Conservation (phyloP, 2,329 filamentous ascomycete genomes). For the Hymenoscyphus fraxineus region DNA sequence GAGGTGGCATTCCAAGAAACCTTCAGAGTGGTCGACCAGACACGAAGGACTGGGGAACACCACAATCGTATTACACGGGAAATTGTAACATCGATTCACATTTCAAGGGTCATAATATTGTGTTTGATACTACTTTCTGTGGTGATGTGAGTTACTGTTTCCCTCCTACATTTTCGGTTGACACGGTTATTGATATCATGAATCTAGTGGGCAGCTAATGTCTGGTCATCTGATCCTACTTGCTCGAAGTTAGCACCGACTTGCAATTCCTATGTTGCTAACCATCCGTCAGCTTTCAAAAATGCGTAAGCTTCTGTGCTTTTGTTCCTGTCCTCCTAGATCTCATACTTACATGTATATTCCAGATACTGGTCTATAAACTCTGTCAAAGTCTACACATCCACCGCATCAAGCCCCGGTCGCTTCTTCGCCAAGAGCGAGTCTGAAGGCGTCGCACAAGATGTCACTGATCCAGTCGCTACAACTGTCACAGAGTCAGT, state of each 20-base stretch:
- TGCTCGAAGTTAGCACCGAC: constrained; percentile 5
- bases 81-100: constrained; percentile 61
- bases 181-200: neutral
- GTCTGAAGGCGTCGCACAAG: neutral
- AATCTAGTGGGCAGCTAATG: constrained; percentile 13
- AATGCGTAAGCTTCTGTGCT: constrained; percentile 9
- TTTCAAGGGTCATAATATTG: constrained; percentile 66
- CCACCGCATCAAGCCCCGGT: neutral
- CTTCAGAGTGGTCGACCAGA: constrained; percentile 54
- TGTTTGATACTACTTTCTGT: constrained; percentile 72
- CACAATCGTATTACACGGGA: constrained; percentile 59
- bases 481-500: neutral
- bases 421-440: neutral
- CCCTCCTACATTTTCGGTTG: neutral
- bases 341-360: neutral
- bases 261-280: constrained; percentile 16
- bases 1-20: constrained; percentile 59
- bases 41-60: constrained; percentile 63
- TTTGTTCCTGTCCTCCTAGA: neutral
- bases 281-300: constrained; percentile 16
- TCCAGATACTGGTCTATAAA: constrained; percentile 11
- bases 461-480: neutral
- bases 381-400: constrained; percentile 11
- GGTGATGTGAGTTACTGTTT: constrained; percentile 44
- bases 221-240: constrained; percentile 9